Percentiles rank a stretch among this genome's conserved stretches.
Conservation (phyloP, 495 filamentous ascomycete species). For the Penicillium parvum region DNA sequence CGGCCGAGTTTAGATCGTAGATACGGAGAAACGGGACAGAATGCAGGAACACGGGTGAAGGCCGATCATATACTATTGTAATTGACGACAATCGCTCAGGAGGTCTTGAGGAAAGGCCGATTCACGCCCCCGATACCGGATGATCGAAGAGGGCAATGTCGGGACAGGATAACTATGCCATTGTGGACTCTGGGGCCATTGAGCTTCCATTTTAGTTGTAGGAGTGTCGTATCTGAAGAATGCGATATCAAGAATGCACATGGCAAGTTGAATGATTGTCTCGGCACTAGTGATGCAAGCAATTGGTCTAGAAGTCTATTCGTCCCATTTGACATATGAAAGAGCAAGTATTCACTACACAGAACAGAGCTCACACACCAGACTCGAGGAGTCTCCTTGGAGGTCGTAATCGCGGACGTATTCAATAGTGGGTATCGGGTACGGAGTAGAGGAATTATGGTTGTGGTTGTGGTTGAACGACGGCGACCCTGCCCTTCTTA, state of each 20-base stretch:
- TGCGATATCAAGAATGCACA: too few species aligned
- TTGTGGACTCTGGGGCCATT: too few species aligned
- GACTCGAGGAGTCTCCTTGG: not conserved
- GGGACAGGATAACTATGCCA: not conserved
- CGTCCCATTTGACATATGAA: not conserved
- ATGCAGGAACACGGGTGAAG: not conserved
- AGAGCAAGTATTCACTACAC: not conserved
- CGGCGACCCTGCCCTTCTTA: conserved; percentile 2
- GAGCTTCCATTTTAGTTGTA: too few species aligned
- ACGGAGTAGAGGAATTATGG: conserved; percentile 11
- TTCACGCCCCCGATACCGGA: conserved; percentile 21
- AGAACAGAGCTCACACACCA: not conserved
- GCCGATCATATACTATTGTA: not conserved
- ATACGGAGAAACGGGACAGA: not conserved
- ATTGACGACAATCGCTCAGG: conserved; percentile 1
- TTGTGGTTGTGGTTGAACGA: conserved; percentile 12
- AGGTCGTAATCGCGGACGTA: conserved; percentile 12
- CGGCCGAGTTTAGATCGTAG: not conserved
- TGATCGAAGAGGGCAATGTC: not conserved
- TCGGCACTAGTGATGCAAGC: too few species aligned
- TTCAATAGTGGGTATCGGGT: conserved; percentile 29
- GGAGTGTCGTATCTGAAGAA: too few species aligned
- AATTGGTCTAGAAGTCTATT: conserved; percentile 1
- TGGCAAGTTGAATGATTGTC: too few species aligned
- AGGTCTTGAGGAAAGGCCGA: conserved; percentile 11